Conservation (phyloP, 2,329 filamentous ascomycete species). For the Sporothrix brasiliensis region DNA sequence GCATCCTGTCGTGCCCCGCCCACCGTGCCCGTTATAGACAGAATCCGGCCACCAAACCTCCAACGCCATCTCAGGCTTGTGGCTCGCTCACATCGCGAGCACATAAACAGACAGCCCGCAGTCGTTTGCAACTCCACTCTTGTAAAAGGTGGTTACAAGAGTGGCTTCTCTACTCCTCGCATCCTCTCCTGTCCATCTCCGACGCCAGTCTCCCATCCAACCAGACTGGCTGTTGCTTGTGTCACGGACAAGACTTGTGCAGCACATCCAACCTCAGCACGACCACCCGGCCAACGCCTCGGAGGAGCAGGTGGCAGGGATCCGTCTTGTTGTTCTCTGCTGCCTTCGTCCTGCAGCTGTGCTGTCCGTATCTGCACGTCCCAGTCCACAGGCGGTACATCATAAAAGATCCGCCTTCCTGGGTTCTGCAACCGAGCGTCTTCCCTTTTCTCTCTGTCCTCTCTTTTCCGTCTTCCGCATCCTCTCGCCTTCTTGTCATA, state of each 20-base stretch:
- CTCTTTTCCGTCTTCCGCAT: slow-evolving; percentile 24
- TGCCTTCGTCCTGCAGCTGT: not conserved
- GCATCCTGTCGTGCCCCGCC: slow-evolving; percentile 23
- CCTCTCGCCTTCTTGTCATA: not conserved
- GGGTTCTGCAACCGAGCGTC: not conserved
- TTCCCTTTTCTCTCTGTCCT: slow-evolving; percentile 28
- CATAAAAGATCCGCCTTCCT: slow-evolving; percentile 21
- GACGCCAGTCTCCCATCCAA: slow-evolving; percentile 12
- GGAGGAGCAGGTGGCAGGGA: not conserved
- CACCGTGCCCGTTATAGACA: not conserved
- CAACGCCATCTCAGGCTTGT: not conserved
- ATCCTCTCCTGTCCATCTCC: not conserved
- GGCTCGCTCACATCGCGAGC: not conserved
- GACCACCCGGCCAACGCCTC: slow-evolving; percentile 15
- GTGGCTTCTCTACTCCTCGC: not conserved
- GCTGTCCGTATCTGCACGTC: not conserved
- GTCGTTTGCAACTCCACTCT: not conserved
- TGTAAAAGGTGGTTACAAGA: too few species aligned
- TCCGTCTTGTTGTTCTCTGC: not conserved
- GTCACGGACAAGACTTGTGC: slow-evolving; percentile 2
- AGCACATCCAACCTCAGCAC: not conserved
- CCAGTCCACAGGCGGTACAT: not conserved
- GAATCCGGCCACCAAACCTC: not conserved
- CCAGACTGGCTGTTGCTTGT: slow-evolving; percentile 12
- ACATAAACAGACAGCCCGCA: not conserved